phyloP scores from a whole-genome alignment of 805 yeast genomes.

The Priceomyces haplophilus region DNA sequence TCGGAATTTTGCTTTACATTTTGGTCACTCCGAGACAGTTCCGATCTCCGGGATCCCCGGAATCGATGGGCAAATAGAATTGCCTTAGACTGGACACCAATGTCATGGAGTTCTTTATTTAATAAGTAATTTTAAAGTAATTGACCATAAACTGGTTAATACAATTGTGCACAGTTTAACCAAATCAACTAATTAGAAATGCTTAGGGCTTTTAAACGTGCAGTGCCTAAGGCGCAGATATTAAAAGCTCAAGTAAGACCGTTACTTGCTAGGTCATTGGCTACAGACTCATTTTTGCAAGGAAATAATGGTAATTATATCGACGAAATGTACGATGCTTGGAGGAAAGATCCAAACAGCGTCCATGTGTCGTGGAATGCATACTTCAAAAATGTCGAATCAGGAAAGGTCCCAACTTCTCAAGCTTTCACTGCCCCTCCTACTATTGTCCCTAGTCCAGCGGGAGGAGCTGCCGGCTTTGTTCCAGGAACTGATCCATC shows the following conservation, averaged over 20 bases:
- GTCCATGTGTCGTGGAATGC: conserved; percentile 98
- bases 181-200: conserved; percentile 13
- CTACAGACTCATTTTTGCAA: conserved; percentile 74
- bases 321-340: conserved; percentile 96
- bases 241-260: conserved; percentile 25
- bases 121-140: background rate
- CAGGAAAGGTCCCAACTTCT: conserved; percentile 64
- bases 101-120: background rate
- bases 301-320: conserved; percentile 86
- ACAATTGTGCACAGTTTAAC: background rate
- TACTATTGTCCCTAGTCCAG: conserved; percentile 74
- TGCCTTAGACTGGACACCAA: conserved; percentile 3
- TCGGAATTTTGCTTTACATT: background rate
- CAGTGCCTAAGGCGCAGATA: conserved; percentile 32
- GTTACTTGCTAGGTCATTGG: conserved; percentile 21
- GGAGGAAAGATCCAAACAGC: conserved; percentile 84
- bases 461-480: conserved; percentile 69
- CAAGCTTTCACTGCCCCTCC: conserved; percentile 91
- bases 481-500: conserved; percentile 51
- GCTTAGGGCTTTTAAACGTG: conserved; percentile 44
- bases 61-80: conserved; percentile 1
- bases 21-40: background rate
- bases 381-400: conserved; percentile 86
- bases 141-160: background rate
- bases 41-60: conserved; percentile 5